phyloP scores from a whole-genome alignment of 495 filamentous ascomycete genomes.

The Daldinia vernicosa region DNA sequence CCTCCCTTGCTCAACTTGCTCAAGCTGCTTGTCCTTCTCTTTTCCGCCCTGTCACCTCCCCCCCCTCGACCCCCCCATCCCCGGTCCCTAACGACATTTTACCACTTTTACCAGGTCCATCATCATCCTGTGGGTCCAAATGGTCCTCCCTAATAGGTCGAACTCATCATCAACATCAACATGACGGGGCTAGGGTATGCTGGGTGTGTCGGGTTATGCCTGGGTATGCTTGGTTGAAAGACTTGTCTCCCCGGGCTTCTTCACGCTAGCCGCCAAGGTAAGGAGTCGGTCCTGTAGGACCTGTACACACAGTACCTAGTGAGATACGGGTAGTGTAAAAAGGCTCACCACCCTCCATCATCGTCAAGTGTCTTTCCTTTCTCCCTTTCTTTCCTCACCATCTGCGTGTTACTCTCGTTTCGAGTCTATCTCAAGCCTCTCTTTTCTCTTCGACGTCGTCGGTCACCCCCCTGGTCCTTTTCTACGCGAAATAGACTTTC shows the following conservation, averaged over 20 bases:
- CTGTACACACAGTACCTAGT: neutral
- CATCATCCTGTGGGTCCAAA: slow-evolving; percentile 33
- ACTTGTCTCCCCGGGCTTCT: slow-evolving; percentile 16
- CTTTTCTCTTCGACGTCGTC: slow-evolving; percentile 45
- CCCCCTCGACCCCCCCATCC: slow-evolving; percentile 11
- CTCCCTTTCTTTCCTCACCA: slow-evolving; percentile 39
- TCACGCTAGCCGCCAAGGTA: slow-evolving; percentile 38
- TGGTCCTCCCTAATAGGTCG: slow-evolving; percentile 35
- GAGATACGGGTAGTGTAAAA: slow-evolving; percentile 22
- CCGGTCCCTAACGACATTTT: slow-evolving; percentile 28
- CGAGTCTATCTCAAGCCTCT: slow-evolving; percentile 49
- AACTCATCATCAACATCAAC: slow-evolving; percentile 29
- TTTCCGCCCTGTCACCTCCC: slow-evolving; percentile 16
- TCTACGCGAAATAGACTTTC: slow-evolving; percentile 60
- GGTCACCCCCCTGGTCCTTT: slow-evolving; percentile 41
- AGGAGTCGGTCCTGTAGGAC: slow-evolving; percentile 20
- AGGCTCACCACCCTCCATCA: slow-evolving; percentile 38
- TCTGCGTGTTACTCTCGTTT: slow-evolving; percentile 34
- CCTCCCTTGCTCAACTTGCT: neutral
- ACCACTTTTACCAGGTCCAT: slow-evolving; percentile 37
- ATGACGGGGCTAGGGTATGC: slow-evolving; percentile 27
- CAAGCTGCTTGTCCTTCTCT: neutral
- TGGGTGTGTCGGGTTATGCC: neutral
- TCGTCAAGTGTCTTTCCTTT: slow-evolving; percentile 27
- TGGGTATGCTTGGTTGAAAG: slow-evolving; percentile 3